Evolutionary conservation across 192 early-diverging fungal genomes (phyloP), one percentile per base, ranked within the genome.

Genomic region (Gamsiella multidivaricata): DNA sequence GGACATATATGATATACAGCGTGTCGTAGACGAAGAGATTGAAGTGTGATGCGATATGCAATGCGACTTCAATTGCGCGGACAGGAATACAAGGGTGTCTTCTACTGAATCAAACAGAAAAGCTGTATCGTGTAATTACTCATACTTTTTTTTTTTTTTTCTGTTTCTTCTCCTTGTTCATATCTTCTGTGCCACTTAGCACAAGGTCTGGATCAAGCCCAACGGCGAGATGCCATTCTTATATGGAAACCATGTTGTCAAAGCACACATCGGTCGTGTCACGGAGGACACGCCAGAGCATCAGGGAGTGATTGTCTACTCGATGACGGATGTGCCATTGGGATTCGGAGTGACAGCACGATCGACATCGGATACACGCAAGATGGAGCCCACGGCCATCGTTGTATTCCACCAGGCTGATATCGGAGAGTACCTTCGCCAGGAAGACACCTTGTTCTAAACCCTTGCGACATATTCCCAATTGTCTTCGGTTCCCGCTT

Each of bases 131-230:
- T n/a, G n/a, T n/a, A n/a, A n/a, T 54, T 54, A 28, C 46, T 61
- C 32, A 39, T n/a, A 18, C 11, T 36, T 52, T 36, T 5, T 39
- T 28, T 63, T 52, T 20, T 39, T 8, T 52, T 39, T 55, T 46
- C 29, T 26, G 14, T n/a, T 31, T 36, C 18, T 29, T 36, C 17
- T 14, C 23, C 31, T 31, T 42, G 32, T 65, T 53, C 20, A n/a
- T n/a, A n/a, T n/a, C n/a, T n/a, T n/a, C n/a, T n/a, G n/a, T 41
- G 20, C 17, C 28, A 57, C 18, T 36, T 83, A 94, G 91, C 94
- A 97, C 89, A 98, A 99, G 83, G 91, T 99, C 55, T 99, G 98
- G 97, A 92, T 99, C 52, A 99, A 98, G 81, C 96, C 98, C 41
- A 97, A 94, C 74, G 98, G 98, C 54, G 98, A 99, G 83, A 98